Percentiles rank a stretch among this genome's conserved stretches.
Conservation (phyloP, 306 rosid genomes). For the Prunus kanzakura region DNA sequence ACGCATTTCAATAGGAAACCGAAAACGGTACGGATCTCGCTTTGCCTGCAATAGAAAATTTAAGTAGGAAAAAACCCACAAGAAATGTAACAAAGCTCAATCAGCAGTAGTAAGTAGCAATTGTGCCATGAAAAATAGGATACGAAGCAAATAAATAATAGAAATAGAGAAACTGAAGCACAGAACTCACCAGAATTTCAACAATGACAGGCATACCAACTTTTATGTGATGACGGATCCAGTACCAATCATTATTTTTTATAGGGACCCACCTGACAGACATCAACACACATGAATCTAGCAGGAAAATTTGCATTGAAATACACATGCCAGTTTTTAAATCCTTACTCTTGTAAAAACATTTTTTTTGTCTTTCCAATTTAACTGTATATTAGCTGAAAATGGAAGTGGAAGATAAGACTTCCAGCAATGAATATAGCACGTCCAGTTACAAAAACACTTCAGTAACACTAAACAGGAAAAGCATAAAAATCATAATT, state of each 20-base stretch:
- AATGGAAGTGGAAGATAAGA: neutral
- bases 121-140: neutral
- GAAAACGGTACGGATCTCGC: constrained; percentile 90
- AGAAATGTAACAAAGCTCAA: constrained; percentile 4
- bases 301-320: constrained; percentile 12
- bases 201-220: constrained; percentile 87
- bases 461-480: neutral
- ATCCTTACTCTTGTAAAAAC: neutral
- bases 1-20: constrained; percentile 96
- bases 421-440: neutral
- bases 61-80: constrained; percentile 1
- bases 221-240: constrained; percentile 97
- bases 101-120: constrained; percentile 27
- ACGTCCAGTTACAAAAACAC: neutral
- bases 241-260: constrained; percentile 90
- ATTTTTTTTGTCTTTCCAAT: neutral
- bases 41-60: constrained; percentile 61
- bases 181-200: constrained; percentile 76
- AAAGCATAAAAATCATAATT: constrained; percentile 20
- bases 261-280: constrained; percentile 92
- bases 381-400: neutral
- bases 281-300: constrained; percentile 32
- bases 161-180: neutral
- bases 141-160: neutral
- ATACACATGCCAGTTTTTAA: neutral